A percentile compares a stretch with the other conserved stretches of the same genome.
phyloP scores from a whole-genome alignment of 2,329 filamentous ascomycete genomes.

The Cercospora zeae-maydis region DNA sequence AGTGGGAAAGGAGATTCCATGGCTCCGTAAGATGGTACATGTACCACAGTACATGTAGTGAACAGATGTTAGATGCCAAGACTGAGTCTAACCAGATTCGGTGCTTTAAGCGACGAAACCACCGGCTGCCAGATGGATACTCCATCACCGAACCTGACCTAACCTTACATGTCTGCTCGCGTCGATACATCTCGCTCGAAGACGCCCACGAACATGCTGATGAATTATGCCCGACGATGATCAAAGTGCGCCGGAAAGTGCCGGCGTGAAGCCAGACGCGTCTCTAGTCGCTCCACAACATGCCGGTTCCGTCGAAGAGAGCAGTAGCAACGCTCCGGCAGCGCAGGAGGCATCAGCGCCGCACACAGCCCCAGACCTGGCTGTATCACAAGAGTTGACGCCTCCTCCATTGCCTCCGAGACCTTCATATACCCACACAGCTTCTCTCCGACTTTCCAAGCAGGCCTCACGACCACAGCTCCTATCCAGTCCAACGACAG shows the following conservation, averaged over 20 bases:
- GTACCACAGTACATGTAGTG: too few species aligned
- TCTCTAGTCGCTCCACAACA: not conserved
- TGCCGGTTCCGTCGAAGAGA: not conserved
- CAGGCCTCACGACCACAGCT: conserved; percentile 41
- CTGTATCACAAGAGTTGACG: conserved; percentile 33
- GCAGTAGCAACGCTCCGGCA: not conserved
- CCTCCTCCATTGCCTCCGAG: conserved; percentile 40
- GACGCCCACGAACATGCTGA: not conserved
- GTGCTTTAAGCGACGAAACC: not conserved
- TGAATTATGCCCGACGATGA: conserved; percentile 25
- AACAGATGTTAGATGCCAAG: conserved; percentile 5
- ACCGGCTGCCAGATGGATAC: not conserved
- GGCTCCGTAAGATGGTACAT: not conserved
- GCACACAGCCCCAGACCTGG: not conserved
- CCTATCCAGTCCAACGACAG: conserved; percentile 72
- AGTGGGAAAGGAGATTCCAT: not conserved
- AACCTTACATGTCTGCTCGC: not conserved
- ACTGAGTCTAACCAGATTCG: not conserved
- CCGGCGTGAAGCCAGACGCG: conserved; percentile 3
- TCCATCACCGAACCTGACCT: not conserved
- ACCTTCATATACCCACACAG: conserved; percentile 25
- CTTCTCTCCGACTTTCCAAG: conserved; percentile 35
- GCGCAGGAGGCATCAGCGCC: not conserved
- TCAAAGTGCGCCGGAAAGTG: conserved; percentile 8
- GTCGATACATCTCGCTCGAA: not conserved